phyloP scores from a whole-genome alignment of 495 filamentous ascomycete species.

The Lophium mytilinum region DNA sequence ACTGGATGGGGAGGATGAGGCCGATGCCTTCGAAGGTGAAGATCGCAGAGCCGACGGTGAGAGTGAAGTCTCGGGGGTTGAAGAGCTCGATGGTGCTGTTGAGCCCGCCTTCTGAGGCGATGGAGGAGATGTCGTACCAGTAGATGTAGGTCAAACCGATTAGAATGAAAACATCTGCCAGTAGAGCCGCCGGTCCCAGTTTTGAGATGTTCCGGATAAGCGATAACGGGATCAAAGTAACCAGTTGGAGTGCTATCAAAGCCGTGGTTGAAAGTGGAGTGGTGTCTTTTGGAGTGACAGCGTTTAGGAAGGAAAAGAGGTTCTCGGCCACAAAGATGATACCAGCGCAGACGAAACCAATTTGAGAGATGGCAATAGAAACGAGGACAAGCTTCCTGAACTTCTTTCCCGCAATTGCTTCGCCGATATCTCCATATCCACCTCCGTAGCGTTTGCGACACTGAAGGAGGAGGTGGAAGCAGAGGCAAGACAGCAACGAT shows the following conservation, averaged over 20 bases:
- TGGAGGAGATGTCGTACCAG: conserved; percentile 48
- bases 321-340: conserved; percentile 63
- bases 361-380: conserved; percentile 57
- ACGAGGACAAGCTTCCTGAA: conserved; percentile 47
- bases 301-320: conserved; percentile 47
- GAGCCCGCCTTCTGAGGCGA: conserved; percentile 40
- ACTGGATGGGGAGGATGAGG: conserved; percentile 56
- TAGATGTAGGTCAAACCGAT: conserved; percentile 58
- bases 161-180: conserved; percentile 56
- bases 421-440: conserved; percentile 56
- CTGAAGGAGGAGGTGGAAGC: conserved; percentile 55
- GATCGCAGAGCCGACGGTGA: conserved; percentile 56
- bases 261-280: conserved; percentile 36
- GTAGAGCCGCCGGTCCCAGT: conserved; percentile 49
- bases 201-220: conserved; percentile 59
- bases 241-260: conserved; percentile 49
- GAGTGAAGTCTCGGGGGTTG: conserved; percentile 52
- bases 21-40: conserved; percentile 65
- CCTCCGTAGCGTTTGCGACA: conserved; percentile 45
- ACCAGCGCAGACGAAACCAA: conserved; percentile 59
- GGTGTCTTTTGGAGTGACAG: conserved; percentile 36
- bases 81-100: conserved; percentile 44
- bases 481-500: conserved; percentile 48
- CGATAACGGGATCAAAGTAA: conserved; percentile 49
- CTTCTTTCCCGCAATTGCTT: conserved; percentile 42